Conservation (phyloP, 176 grass and related monocot species). For the Carex myosuroides region DNA sequence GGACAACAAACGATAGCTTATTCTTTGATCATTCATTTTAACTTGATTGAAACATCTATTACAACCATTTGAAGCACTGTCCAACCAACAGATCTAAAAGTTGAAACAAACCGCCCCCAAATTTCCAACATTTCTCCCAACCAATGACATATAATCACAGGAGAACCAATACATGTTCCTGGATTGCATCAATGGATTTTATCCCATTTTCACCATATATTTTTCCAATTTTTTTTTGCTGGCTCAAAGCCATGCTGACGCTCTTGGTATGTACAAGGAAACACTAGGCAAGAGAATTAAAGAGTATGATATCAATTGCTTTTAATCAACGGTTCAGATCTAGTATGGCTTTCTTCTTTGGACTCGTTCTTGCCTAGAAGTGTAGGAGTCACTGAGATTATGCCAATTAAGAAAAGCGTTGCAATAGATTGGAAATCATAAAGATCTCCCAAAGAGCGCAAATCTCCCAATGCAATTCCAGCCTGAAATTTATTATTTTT, state of each 20-base stretch:
- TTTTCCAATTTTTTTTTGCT: background rate
- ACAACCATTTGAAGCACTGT: background rate
- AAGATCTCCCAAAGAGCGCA: constrained; percentile 76
- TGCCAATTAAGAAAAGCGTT: constrained; percentile 75
- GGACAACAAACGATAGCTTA: background rate
- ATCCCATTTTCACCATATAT: background rate
- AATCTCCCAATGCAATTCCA: constrained; percentile 84
- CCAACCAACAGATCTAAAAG: constrained; percentile 10
- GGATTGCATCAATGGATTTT: background rate
- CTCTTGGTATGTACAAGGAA: constrained; percentile 51
- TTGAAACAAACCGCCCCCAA: background rate
- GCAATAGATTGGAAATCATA: constrained; percentile 89
- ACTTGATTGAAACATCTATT: constrained; percentile 9
- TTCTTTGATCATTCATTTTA: constrained; percentile 6
- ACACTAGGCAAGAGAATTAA: background rate
- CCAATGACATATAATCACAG: constrained; percentile 5
- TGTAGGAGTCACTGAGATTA: constrained; percentile 81
- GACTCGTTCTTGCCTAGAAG: constrained; percentile 55
- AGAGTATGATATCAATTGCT: background rate
- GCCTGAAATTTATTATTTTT: constrained; percentile 39
- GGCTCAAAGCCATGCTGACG: background rate
- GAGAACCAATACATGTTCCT: constrained; percentile 20
- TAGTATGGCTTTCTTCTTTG: constrained; percentile 30
- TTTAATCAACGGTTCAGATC: constrained; percentile 7
- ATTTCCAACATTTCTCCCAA: background rate